These are phyloP conservation scores for Acorus gramineus DNA, from an alignment of 106 monocot genomes.

Conservation along the genomic window DNA sequence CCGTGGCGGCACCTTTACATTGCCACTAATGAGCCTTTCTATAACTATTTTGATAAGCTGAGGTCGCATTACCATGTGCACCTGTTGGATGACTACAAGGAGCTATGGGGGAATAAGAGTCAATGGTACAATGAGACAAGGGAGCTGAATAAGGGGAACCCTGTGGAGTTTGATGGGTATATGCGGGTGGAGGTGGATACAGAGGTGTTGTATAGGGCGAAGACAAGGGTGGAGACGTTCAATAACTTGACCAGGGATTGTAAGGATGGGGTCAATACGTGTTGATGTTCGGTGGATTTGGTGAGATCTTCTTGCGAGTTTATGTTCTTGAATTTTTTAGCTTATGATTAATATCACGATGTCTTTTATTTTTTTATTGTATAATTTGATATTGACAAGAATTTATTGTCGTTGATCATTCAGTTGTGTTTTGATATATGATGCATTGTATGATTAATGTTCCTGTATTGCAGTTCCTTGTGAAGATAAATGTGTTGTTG, in stretches of 20 bases:
- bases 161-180: constrained; percentile 62
- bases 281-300: constrained; percentile 14
- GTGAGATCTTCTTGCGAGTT: too few relatives aligned
- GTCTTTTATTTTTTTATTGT: too few relatives aligned
- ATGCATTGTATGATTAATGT: too few relatives aligned
- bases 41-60: constrained; percentile 73
- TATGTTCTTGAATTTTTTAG: too few relatives aligned
- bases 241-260: constrained; percentile 71
- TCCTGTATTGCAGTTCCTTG: too few relatives aligned
- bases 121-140: constrained; percentile 73
- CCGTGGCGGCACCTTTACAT: constrained; percentile 59
- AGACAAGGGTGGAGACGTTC: constrained; percentile 68
- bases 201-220: constrained; percentile 65
- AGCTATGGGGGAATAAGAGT: constrained; percentile 57
- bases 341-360: too few relatives aligned
- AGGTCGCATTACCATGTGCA: constrained; percentile 74
- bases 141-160: constrained; percentile 38
- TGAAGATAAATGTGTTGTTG: too few relatives aligned
- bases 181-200: constrained; percentile 81
- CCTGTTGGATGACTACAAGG: constrained; percentile 69
- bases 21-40: constrained; percentile 77
- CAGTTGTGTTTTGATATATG: too few relatives aligned
- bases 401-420: too few relatives aligned
- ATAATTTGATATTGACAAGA: too few relatives aligned
- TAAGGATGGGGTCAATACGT: constrained; percentile 67